Evolutionary conservation across 2,329 filamentous ascomycete genomes (phyloP).

Genomic region (Daldinia eschscholtzii): DNA sequence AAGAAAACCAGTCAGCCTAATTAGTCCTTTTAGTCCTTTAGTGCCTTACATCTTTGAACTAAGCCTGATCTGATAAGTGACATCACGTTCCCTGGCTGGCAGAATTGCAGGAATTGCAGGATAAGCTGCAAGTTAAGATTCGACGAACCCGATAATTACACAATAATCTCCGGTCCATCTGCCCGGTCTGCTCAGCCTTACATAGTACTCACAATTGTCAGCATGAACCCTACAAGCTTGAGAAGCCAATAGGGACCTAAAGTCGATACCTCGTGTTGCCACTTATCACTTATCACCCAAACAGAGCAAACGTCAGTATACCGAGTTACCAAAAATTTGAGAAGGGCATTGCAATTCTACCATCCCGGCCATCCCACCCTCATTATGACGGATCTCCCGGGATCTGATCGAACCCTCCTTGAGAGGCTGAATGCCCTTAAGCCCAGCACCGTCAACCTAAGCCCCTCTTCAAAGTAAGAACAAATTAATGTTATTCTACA

Average conservation of each 20-base stretch:
- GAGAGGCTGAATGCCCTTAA: slow-evolving; percentile 68
- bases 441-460: slow-evolving; percentile 54
- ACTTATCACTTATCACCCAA: not conserved
- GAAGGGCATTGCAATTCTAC: too few species aligned
- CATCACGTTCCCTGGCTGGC: not conserved
- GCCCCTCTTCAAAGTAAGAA: slow-evolving; percentile 58
- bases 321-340: too few species aligned
- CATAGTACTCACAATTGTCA: not conserved
- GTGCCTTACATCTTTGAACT: too few species aligned
- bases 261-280: not conserved
- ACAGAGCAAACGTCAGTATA: not conserved
- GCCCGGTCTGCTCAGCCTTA: not conserved
- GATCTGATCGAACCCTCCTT: slow-evolving; percentile 62
- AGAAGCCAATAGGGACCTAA: slow-evolving; percentile 2
- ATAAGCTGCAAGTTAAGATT: not conserved
- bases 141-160: not conserved
- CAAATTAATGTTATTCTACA: slow-evolving; percentile 17
- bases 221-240: not conserved
- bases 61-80: not conserved
- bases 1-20: not conserved
- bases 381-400: slow-evolving; percentile 42
- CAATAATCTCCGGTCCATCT: not conserved
- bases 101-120: not conserved
- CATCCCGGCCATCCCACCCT: not conserved
- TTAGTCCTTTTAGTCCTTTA: too few species aligned